Evolutionary conservation across 2,329 filamentous ascomycete genomes (phyloP).

Genomic region (Diaporthe longicolla): DNA sequence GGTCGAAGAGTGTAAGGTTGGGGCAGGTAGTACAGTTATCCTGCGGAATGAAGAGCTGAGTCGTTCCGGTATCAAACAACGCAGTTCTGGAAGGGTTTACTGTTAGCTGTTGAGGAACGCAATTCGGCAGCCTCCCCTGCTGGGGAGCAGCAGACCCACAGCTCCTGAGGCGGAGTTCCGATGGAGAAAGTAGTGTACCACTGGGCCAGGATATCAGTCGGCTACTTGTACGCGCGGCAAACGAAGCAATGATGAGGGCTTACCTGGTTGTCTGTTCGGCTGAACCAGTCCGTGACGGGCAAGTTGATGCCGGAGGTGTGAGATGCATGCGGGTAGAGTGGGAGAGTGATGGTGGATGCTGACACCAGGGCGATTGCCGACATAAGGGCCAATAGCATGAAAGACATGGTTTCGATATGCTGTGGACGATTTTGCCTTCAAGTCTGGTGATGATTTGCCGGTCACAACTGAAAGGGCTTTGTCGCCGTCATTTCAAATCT

Average conservation of each 20-base stretch:
- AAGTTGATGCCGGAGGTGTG: constrained; percentile 22
- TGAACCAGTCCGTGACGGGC: constrained; percentile 41
- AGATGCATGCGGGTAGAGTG: constrained; percentile 23
- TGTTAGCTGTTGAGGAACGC: background rate
- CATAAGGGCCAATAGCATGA: background rate
- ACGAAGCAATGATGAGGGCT: background rate
- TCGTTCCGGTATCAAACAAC: constrained; percentile 51
- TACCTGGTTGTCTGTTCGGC: constrained; percentile 39
- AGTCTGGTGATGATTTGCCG: background rate
- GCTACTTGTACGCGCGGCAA: too few species aligned
- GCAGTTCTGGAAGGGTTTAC: constrained; percentile 45
- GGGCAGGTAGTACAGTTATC: constrained; percentile 49
- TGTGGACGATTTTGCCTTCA: background rate
- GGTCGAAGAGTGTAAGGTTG: constrained; percentile 47
- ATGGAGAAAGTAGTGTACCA: constrained; percentile 44
- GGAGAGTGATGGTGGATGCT: constrained; percentile 26
- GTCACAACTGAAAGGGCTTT: too few species aligned
- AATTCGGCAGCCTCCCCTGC: too few species aligned
- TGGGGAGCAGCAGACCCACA: constrained; percentile 44
- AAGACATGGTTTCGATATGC: background rate
- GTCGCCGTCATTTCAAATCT: too few species aligned
- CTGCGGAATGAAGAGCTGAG: constrained; percentile 48
- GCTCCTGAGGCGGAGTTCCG: constrained; percentile 46
- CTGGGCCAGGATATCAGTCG: background rate
- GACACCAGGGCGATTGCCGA: constrained; percentile 3